Percentiles rank a stretch among this genome's conserved stretches.
phyloP scores from a whole-genome alignment of 768 basidiomycete species.

The Pulveroboletus sp. region DNA sequence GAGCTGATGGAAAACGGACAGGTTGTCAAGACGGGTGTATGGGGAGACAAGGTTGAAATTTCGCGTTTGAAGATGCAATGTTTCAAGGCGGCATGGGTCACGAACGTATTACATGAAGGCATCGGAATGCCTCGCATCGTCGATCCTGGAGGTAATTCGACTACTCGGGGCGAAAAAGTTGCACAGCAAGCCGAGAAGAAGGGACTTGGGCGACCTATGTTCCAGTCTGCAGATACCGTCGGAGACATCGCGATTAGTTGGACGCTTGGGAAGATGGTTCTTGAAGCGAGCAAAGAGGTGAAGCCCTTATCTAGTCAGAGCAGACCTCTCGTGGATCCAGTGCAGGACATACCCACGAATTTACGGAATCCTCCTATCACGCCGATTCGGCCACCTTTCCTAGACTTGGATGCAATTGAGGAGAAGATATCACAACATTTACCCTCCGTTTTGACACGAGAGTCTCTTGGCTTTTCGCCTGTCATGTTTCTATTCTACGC shows the following conservation, averaged over 20 bases:
- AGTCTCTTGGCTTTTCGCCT: slow-evolving; percentile 70
- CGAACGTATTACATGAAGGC: slow-evolving; percentile 93
- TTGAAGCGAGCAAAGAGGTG: slow-evolving; percentile 91
- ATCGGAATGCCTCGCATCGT: slow-evolving; percentile 90
- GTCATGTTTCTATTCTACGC: slow-evolving; percentile 57
- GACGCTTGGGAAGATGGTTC: slow-evolving; percentile 98
- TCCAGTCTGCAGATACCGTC: slow-evolving; percentile 91
- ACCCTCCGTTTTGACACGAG: slow-evolving; percentile 54
- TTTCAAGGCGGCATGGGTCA: slow-evolving; percentile 99
- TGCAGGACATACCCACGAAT: slow-evolving; percentile 57
- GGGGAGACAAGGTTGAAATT: slow-evolving; percentile 73
- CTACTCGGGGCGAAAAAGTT: slow-evolving; percentile 66
- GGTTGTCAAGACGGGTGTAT: slow-evolving; percentile 59
- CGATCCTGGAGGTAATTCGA: slow-evolving; percentile 76
- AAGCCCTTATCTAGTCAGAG: slow-evolving; percentile 42
- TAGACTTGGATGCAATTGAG: slow-evolving; percentile 57
- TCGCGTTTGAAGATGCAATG: slow-evolving; percentile 94
- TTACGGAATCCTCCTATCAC: slow-evolving; percentile 46
- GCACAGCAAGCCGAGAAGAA: slow-evolving; percentile 74
- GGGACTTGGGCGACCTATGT: slow-evolving; percentile 75
- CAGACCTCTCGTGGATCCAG: slow-evolving; percentile 66
- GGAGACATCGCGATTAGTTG: slow-evolving; percentile 92
- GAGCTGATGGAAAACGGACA: slow-evolving; percentile 58
- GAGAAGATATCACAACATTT: slow-evolving; percentile 62
- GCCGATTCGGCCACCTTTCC: slow-evolving; percentile 60